Evolutionary conservation across 2,329 filamentous ascomycete genomes (phyloP).

Genomic region (Ophiobolus disseminans): DNA sequence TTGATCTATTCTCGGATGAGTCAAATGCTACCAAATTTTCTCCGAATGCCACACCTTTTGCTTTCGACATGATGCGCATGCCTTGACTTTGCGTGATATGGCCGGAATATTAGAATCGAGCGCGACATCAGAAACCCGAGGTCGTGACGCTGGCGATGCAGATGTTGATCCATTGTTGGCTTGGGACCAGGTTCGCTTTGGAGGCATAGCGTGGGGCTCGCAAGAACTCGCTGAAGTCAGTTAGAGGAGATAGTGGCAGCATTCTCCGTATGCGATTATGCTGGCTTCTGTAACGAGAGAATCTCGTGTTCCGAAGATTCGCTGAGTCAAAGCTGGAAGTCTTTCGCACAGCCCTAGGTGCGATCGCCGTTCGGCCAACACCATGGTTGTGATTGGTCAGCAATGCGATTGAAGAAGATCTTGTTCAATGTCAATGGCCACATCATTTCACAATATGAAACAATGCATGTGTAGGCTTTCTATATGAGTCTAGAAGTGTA

Average conservation of each 20-base stretch:
- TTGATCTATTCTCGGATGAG: conserved; percentile 49
- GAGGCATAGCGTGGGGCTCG: neutral
- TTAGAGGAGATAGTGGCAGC: too few species aligned
- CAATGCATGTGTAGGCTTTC: too few species aligned
- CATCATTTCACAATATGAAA: too few species aligned
- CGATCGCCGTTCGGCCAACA: too few species aligned
- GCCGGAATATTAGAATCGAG: conserved; percentile 1
- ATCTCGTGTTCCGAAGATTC: too few species aligned
- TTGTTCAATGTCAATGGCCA: too few species aligned
- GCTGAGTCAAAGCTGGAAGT: conserved; percentile 13
- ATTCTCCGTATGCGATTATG: too few species aligned
- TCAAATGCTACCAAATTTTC: conserved; percentile 1
- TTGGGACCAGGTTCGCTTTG: conserved; percentile 1
- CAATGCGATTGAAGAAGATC: too few species aligned
- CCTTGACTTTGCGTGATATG: conserved; percentile 26
- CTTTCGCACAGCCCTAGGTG: conserved; percentile 5
- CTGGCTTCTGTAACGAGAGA: too few species aligned
- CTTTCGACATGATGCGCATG: conserved; percentile 61
- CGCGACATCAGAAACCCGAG: neutral
- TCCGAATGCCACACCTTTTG: conserved; percentile 50
- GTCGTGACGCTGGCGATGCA: conserved; percentile 1
- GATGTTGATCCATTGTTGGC: neutral
- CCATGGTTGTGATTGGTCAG: conserved; percentile 4
- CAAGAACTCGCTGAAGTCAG: too few species aligned
- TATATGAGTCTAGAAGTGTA: too few species aligned